Conservation (phyloP, 2,329 filamentous ascomycete species). For the Sporothrix phasma region DNA sequence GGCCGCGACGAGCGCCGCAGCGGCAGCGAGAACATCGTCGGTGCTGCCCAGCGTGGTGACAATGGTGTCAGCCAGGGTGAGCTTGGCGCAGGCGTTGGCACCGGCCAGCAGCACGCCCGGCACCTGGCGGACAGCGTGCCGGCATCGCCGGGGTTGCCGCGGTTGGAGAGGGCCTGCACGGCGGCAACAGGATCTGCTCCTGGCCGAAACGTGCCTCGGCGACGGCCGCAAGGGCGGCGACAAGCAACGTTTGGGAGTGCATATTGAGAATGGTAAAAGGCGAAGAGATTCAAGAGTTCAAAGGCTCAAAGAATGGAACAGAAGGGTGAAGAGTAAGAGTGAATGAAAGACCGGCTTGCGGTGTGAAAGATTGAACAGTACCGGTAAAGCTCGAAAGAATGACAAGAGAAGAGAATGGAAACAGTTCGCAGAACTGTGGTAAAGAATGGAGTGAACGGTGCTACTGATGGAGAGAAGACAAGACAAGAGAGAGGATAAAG, state of each 20-base stretch:
- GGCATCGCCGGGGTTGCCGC: constrained; percentile 48
- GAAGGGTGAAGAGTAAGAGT: background rate
- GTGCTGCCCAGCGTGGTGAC: constrained; percentile 49
- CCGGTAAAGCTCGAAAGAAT: background rate
- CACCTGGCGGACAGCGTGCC: constrained; percentile 51
- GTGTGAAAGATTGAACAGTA: background rate
- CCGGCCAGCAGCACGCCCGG: constrained; percentile 53
- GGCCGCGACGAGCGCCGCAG: constrained; percentile 24
- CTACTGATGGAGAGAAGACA: background rate
- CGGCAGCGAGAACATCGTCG: constrained; percentile 48
- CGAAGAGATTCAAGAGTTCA: too few species aligned
- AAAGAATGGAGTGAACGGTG: constrained; percentile 11
- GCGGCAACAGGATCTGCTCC: constrained; percentile 49
- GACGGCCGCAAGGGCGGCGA: constrained; percentile 34
- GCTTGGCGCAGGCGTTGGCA: constrained; percentile 55
- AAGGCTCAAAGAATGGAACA: background rate
- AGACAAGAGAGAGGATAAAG: background rate
- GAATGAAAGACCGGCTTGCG: constrained; percentile 9
- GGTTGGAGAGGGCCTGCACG: constrained; percentile 41
- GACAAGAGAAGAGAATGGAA: constrained; percentile 12
- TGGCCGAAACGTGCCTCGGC: constrained; percentile 51
- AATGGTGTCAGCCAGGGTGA: constrained; percentile 54
- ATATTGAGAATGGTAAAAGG: constrained; percentile 26
- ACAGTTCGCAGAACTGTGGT: constrained; percentile 16
- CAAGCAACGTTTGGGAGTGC: constrained; percentile 33